These are phyloP conservation scores for Sergeia podlipaevii DNA, from an alignment of 208 protist genomes.

Conservation along the genomic window DNA sequence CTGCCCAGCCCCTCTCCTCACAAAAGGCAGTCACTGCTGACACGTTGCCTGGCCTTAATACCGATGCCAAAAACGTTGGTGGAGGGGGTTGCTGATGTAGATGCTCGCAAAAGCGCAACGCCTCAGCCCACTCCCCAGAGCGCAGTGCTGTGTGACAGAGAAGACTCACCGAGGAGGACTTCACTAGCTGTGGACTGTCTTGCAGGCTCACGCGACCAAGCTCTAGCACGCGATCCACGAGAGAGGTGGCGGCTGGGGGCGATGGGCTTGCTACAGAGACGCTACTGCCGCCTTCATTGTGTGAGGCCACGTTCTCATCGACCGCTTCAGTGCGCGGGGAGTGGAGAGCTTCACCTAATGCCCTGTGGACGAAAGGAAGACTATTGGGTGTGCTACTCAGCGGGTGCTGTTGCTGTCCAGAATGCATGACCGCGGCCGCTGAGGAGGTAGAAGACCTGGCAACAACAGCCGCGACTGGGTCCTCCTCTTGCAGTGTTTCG, in stretches of 20 bases:
- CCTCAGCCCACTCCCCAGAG: conserved; percentile 63
- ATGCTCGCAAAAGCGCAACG: conserved; percentile 48
- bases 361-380: no score
- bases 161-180: conserved; percentile 56
- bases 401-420: no score
- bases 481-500: conserved; percentile 27
- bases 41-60: conserved; percentile 56
- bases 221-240: conserved; percentile 38
- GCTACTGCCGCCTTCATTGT: no score
- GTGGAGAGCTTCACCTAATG: no score
- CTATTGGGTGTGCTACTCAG: no score
- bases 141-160: conserved; percentile 76
- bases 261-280: no score
- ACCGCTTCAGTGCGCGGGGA: no score
- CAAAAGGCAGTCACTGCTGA: conserved; percentile 32
- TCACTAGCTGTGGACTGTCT: conserved; percentile 44
- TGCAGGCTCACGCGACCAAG: conserved; percentile 42
- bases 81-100: conserved; percentile 47
- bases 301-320: no score
- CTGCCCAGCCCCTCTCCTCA: conserved; percentile 28
- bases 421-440: no score
- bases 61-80: conserved; percentile 70
- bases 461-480: no score
- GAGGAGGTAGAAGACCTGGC: no score
- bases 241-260: conserved; percentile 2